These are phyloP conservation scores for Albophoma yamanashiensis DNA, from an alignment of 2,329 filamentous ascomycete species.

Conservation along the genomic window DNA sequence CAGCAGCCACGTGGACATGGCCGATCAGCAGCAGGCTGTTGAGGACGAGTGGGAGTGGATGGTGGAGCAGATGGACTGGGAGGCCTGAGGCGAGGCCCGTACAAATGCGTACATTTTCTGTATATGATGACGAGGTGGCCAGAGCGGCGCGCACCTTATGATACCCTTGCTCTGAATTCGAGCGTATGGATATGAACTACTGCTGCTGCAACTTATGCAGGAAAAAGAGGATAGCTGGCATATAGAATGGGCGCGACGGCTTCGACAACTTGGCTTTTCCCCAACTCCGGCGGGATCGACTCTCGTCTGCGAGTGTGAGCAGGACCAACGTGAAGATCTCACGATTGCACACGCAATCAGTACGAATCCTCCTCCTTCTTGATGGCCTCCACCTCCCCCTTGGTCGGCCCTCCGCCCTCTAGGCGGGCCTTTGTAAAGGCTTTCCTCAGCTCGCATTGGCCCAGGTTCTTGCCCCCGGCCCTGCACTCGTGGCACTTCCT, in stretches of 20 bases:
- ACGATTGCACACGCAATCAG: background rate
- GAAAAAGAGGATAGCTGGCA: background rate
- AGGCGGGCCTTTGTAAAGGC: slow-evolving; percentile 21
- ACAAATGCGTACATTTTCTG: background rate
- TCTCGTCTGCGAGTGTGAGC: background rate
- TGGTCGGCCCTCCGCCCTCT: slow-evolving; percentile 8
- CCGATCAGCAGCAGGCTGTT: background rate
- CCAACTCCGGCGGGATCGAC: no score
- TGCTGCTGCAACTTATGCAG: background rate
- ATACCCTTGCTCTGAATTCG: background rate
- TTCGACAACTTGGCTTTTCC: background rate
- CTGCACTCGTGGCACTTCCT: slow-evolving; percentile 33
- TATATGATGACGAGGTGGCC: background rate
- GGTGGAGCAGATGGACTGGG: slow-evolving; percentile 29
- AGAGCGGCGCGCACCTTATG: background rate
- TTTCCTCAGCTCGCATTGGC: slow-evolving; percentile 28
- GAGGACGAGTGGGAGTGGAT: slow-evolving; percentile 27
- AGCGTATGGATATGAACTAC: background rate
- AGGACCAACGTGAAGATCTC: background rate
- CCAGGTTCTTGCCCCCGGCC: slow-evolving; percentile 28
- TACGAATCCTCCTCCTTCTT: slow-evolving; percentile 4
- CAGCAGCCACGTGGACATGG: slow-evolving; percentile 23
- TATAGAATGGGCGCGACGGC: background rate
- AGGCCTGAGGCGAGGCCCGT: slow-evolving; percentile 9
- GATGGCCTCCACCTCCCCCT: slow-evolving; percentile 2